Evolutionary conservation across 2,329 filamentous ascomycete genomes (phyloP), one percentile per base, ranked within the genome.

Genomic region (Phoma sp.): DNA sequence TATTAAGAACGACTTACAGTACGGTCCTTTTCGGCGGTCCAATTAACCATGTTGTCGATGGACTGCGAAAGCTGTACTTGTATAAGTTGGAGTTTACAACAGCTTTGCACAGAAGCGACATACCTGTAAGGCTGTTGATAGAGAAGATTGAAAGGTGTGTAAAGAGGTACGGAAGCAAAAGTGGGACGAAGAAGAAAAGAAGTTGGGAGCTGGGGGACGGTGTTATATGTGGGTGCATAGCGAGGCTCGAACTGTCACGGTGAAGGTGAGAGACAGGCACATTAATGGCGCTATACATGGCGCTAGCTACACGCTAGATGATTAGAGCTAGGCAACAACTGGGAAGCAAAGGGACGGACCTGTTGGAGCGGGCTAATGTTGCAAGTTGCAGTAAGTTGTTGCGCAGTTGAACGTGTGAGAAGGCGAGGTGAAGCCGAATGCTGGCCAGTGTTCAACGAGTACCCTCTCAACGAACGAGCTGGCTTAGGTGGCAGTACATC

Each of bases 181-280:
- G 7, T 42, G 2, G 10, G 7, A 14, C 18, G 23, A 12, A 32
- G 15, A 21, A 18, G 14, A 37, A 12, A 39, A 17, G 6, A 23
- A 14, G 14, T 5, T 25, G 23, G 21, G 10, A 47, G 30, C 9
- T 17, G 28, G 17, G 1, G 11, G 11, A 17, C 15, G 7, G 15
- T 10, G 12, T 33, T 39, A 39, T 23, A 40, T 25, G 2, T 17
- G 11, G 28, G 51, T 32, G 20, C 25, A 21, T 4, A 9, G 38
- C 15, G 29, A 39, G 50, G 15, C 12, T 5, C 21, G 5, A 5
- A 5, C 42, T 33, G 26, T 32, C 36, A 21, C 29, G 18, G 46
- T 55, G 52, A 55, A 50, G 34, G 46, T 49, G 46, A 55, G 36
- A 49, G 34, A 46, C 23, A 40, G 52, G 52, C 46, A 32, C 14